Evolutionary conservation across 2,329 filamentous ascomycete genomes (phyloP).

Genomic region (Aspergillus sojae): DNA sequence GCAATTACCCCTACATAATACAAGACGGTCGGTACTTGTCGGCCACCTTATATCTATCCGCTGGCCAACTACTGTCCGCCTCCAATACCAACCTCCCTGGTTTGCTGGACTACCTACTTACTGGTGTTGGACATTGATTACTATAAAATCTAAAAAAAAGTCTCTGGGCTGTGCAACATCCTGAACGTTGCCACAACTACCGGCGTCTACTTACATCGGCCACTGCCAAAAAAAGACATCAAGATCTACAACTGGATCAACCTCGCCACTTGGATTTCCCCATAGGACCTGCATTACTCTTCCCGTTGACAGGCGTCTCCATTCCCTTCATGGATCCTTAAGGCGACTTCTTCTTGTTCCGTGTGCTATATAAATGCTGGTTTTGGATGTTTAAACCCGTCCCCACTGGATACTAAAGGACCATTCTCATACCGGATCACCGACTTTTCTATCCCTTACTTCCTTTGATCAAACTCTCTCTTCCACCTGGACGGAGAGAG

Average conservation of each 20-base stretch:
- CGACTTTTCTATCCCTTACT: slow-evolving; percentile 8
- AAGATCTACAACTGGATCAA: slow-evolving; percentile 3
- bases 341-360: slow-evolving; percentile 17
- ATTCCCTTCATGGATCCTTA: slow-evolving; percentile 28
- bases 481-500: slow-evolving; percentile 12
- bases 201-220: neutral
- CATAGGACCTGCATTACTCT: slow-evolving; percentile 17
- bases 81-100: neutral
- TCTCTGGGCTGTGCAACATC: slow-evolving; percentile 6
- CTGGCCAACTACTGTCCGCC: neutral
- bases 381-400: slow-evolving; percentile 13
- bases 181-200: slow-evolving; percentile 5
- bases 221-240: neutral
- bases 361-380: slow-evolving; percentile 12
- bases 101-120: neutral
- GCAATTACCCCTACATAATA: slow-evolving; percentile 3
- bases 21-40: neutral
- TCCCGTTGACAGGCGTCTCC: slow-evolving; percentile 11
- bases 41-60: neutral
- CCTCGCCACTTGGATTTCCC: slow-evolving; percentile 10
- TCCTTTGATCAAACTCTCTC: slow-evolving; percentile 1
- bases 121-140: neutral
- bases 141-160: neutral
- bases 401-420: slow-evolving; percentile 10
- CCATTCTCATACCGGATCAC: slow-evolving; percentile 7